These are phyloP conservation scores for Hyphopichia fennica DNA, from an alignment of 1,139 yeast genomes.

Conservation along the genomic window DNA sequence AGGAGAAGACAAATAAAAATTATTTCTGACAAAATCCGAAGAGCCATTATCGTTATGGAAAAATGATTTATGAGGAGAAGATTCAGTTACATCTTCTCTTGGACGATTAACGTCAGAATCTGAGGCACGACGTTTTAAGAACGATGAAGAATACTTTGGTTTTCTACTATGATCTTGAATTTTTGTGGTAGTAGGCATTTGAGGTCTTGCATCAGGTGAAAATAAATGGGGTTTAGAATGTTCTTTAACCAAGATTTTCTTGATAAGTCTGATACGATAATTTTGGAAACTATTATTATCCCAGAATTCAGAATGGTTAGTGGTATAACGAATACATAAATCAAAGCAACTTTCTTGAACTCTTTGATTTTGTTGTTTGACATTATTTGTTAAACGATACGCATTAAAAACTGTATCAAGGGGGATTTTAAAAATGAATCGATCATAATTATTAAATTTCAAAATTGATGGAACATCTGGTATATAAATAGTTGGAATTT, in stretches of 20 bases:
- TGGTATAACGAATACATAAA: conserved; percentile 61
- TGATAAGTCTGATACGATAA: conserved; percentile 53
- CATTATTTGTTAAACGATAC: conserved; percentile 9
- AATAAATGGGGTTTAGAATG: neutral
- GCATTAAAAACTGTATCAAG: conserved; percentile 39
- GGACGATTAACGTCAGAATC: conserved; percentile 27
- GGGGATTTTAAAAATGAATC: conserved; percentile 57
- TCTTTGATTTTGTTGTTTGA: conserved; percentile 1
- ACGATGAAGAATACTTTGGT: conserved; percentile 43
- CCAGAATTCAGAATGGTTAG: conserved; percentile 63
- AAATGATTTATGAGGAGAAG: neutral
- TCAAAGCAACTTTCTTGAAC: conserved; percentile 26
- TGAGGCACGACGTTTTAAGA: conserved; percentile 35
- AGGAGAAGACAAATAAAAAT: conserved; percentile 42
- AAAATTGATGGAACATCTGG: conserved; percentile 58
- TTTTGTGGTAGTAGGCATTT: conserved; percentile 2
- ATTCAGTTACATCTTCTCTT: conserved; percentile 9
- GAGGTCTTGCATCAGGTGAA: neutral
- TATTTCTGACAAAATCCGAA: conserved; percentile 34
- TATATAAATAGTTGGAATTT: conserved; percentile 64
- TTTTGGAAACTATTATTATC: conserved; percentile 68
- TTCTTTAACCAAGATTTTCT: conserved; percentile 10
- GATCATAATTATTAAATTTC: conserved; percentile 51
- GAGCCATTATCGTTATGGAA: conserved; percentile 13
- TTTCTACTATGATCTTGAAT: conserved; percentile 21